These are phyloP conservation scores for Coniosporium apollinis DNA, from an alignment of 495 filamentous ascomycete genomes.

Conservation along the genomic window DNA sequence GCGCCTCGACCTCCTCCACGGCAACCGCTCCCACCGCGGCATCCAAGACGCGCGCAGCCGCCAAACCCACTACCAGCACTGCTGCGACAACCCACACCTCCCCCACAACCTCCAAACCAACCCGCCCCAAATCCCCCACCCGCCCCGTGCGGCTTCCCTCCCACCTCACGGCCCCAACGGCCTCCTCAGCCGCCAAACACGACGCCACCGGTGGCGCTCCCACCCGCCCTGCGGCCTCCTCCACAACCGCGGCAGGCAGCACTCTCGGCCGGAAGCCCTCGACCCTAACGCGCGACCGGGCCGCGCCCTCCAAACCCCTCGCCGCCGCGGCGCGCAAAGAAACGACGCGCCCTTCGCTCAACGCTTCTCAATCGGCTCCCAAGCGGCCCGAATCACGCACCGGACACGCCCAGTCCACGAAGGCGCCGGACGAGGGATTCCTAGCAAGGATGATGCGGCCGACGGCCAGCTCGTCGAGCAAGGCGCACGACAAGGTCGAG, in stretches of 20 bases:
- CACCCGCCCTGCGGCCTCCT: not conserved
- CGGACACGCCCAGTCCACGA: conserved; percentile 12
- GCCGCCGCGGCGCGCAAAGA: no score
- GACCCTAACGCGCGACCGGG: conserved; percentile 19
- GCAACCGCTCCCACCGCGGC: conserved; percentile 15
- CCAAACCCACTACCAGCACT: not conserved
- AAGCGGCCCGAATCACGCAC: conserved; percentile 12
- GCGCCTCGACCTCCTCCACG: not conserved
- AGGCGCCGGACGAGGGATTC: conserved; percentile 47
- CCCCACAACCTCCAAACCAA: conserved; percentile 14
- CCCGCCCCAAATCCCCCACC: conserved; percentile 20
- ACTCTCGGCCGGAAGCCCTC: conserved; percentile 30
- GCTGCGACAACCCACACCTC: conserved; percentile 7
- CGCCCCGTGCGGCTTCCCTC: conserved; percentile 22
- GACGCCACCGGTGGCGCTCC: conserved; percentile 6
- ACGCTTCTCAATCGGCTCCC: conserved; percentile 5
- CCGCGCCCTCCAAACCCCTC: conserved; percentile 8
- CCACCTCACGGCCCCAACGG: conserved; percentile 25
- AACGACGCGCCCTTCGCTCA: not conserved
- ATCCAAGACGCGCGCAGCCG: conserved; percentile 9
- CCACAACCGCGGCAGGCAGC: conserved; percentile 16
- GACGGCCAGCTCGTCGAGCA: conserved; percentile 61
- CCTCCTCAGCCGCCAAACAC: conserved; percentile 22
- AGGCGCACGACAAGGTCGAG: conserved; percentile 48
- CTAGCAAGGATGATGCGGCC: conserved; percentile 87